Evolutionary conservation across 2,329 filamentous ascomycete genomes (phyloP), one percentile per base, ranked within the genome.

Genomic region (Scedosporium boydii): DNA sequence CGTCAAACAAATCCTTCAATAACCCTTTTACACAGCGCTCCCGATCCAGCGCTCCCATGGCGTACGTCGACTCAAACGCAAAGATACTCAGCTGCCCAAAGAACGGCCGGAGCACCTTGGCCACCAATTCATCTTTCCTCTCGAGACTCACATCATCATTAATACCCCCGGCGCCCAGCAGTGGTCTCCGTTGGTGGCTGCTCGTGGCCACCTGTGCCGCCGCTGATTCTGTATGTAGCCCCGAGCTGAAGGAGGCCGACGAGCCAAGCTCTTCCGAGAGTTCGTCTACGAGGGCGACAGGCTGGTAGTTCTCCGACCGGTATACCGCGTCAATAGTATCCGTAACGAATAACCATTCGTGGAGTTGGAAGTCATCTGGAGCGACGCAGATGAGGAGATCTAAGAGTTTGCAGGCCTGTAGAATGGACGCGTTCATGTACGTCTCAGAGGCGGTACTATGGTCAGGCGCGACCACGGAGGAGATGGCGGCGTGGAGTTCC

Each of bases 261-360:
- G 78, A 78, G 14, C 86, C 85, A 1, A 96, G 79, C 62, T 87
- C 87, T 67, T 96, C 90, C 0, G 90, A 88, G 7, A 96, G 80
- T 69, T 95, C 90, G 68, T 98, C 95, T 0, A 90, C 88, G 4
- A 98, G 82, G 2, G 91, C 91, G 2, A 89, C 78, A 1, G 91
- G 83, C 64, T 86, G 82, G 76, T 87, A 88, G 60, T 80, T 78
- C 14, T 85, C 76, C 0, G 91, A 87, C 12, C 90, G 87, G 74
- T 99, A 96, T 41, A 99, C 90, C 1, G 95, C 93, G 69, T 99
- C 95, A 66, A 97, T 93, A 14, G 93, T 98, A 74, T 99, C 95
- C 1, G 92, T 96, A 62, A 99, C 87, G 73, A 96, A 99, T 3
- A 98, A 84, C 95, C 95, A 99, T 77, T 97, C 91, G 69, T 96